Base-by-base conservation (phyloP, 345 rosid species). In the Salix udensis region DNA sequence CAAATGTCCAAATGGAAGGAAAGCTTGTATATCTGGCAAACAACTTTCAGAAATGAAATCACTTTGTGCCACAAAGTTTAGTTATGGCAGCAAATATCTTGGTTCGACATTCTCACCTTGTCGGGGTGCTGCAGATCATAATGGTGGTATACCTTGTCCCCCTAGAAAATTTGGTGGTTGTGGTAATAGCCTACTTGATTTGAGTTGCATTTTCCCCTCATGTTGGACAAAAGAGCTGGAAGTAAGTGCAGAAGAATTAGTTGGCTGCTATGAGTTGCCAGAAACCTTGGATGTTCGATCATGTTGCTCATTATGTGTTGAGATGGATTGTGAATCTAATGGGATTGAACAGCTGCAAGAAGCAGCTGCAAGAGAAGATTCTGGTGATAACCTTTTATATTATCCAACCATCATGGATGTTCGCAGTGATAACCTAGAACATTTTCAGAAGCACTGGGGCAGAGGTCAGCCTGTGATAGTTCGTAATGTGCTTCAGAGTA, bases 381-480 rank as follows among this genome's bases (percentile, higher is more conserved):
- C 91, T 65, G 80, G 86, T 81, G 91, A 92, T 76, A 96, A 92
- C 85, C 87, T 86, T 65, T 76, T 96, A 36, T 94, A 87, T 84
- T 85, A 83, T 83, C 97, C 97, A 15, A 83, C 85, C 44, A 68
- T 80, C 40, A 14, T 65, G 68, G 94, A 91, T 67, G 79, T 89
- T 85, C 85, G 78, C 53, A 82, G 79, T 71, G 96, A 91, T 85
- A 93, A 86, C 73, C 82, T 91, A 10, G 98, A 93, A 37, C 99
- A 93, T 71, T 96, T 92, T 83, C 99, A 92, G 88, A 88, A 90
- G 82, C 98, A 96, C 70, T 96, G 99, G 98, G 79, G 91, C 74
- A 90, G 87, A 85, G 97, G 94, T 78, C 96, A 96, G 76, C 98
- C 99, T 7, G 94, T 93, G 52, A 84, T 93, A 68, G 84, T 96